phyloP scores from a whole-genome alignment of 176 grass and related monocot genomes.

The Oryza coarctata region DNA sequence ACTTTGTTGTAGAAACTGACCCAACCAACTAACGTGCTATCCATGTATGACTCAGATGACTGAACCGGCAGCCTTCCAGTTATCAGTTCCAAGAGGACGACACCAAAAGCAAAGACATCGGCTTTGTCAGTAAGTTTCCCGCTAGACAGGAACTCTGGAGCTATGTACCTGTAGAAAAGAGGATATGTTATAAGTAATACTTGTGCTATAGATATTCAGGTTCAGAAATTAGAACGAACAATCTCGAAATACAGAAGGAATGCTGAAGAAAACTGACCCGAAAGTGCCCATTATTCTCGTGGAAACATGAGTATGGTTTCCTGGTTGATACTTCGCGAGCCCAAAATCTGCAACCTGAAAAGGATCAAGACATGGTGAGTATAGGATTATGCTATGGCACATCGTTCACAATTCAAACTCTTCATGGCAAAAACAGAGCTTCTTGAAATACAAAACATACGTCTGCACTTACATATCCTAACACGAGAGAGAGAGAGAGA shows the following conservation, averaged over 20 bases:
- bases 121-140: slow-evolving; percentile 59
- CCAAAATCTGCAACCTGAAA: slow-evolving; percentile 65
- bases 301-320: slow-evolving; percentile 54
- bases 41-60: slow-evolving; percentile 54
- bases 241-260: background rate
- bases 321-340: slow-evolving; percentile 52
- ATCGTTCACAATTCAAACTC: background rate
- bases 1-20: slow-evolving; percentile 12
- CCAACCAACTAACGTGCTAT: slow-evolving; percentile 58
- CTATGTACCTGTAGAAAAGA: slow-evolving; percentile 42
- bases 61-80: slow-evolving; percentile 52
- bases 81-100: slow-evolving; percentile 55
- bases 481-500: no score
- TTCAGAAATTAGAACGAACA: background rate
- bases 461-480: no score
- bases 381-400: background rate
- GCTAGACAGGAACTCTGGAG: slow-evolving; percentile 50
- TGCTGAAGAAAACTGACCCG: slow-evolving; percentile 22
- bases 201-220: background rate
- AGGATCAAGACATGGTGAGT: background rate
- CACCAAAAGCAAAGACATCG: slow-evolving; percentile 55
- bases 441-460: no score
- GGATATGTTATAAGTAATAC: background rate
- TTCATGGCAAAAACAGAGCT: background rate
- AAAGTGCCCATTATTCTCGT: slow-evolving; percentile 66